These are phyloP conservation scores for Nelumbo lutea DNA, from an alignment of 164 flowering plant species.

Conservation along the genomic window DNA sequence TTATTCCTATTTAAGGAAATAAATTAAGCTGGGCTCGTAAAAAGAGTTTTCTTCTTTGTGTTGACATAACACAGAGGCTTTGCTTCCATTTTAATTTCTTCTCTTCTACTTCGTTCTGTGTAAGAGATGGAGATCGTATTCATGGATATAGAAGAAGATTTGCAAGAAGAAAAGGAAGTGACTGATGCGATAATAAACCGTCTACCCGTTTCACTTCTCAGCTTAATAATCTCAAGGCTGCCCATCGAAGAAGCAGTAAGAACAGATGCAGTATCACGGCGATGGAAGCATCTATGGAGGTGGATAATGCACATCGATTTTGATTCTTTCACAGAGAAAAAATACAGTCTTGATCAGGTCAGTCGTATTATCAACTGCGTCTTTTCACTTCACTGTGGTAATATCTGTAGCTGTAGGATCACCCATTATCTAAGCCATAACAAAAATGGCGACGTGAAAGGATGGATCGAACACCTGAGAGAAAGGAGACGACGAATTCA, in stretches of 20 bases:
- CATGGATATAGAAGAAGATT: too few relatives aligned
- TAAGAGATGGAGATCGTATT: too few relatives aligned
- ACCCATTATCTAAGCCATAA: background rate
- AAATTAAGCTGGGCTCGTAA: too few relatives aligned
- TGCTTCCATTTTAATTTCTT: too few relatives aligned
- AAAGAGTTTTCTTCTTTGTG: too few relatives aligned
- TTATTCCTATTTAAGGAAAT: too few relatives aligned
- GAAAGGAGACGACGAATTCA: background rate
- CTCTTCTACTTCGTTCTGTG: too few relatives aligned
- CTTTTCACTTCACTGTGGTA: background rate
- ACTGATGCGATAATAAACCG: too few relatives aligned
- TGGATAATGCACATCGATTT: background rate
- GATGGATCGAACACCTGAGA: background rate
- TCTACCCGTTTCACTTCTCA: too few relatives aligned
- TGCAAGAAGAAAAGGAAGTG: too few relatives aligned
- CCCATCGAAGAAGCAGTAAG: slow-evolving; percentile 2
- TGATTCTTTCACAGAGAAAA: background rate
- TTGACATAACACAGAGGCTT: too few relatives aligned
- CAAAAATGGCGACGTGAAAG: background rate
- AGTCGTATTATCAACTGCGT: background rate
- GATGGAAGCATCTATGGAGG: background rate
- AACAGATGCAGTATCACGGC: background rate
- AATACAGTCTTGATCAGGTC: too few relatives aligned
- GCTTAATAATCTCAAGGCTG: background rate
- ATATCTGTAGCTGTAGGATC: background rate